Percentiles rank a stretch among this genome's conserved stretches.
Conservation (phyloP, 495 filamentous ascomycete species). For the Aspergillus conjunctus region DNA sequence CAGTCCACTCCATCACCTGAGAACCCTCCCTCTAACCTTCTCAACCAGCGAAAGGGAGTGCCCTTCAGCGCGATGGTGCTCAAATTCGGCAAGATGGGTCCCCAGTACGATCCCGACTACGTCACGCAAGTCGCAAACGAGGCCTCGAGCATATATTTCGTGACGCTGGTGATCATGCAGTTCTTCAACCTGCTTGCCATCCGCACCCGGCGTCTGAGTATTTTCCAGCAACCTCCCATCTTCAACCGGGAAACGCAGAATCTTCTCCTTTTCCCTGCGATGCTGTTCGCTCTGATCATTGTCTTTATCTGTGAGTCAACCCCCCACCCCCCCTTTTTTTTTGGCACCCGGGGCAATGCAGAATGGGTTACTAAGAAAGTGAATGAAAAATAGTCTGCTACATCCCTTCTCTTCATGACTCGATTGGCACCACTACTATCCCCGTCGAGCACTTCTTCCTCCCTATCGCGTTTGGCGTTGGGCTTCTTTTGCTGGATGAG, state of each 20-base stretch:
- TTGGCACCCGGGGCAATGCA: too few relatives aligned
- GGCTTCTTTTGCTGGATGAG: slow-evolving; percentile 49
- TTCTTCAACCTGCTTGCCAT: slow-evolving; percentile 69
- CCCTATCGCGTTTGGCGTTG: slow-evolving; percentile 63
- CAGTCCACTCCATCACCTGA: slow-evolving; percentile 3
- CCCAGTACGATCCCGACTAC: slow-evolving; percentile 45
- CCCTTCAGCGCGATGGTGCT: slow-evolving; percentile 61
- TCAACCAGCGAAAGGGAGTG: slow-evolving; percentile 45
- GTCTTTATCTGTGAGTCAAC: slow-evolving; percentile 54
- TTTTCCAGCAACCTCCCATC: slow-evolving; percentile 65
- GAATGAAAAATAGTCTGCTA: slow-evolving; percentile 42
- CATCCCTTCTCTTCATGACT: slow-evolving; percentile 56
- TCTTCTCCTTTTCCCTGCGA: slow-evolving; percentile 63
- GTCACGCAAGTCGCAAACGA: slow-evolving; percentile 52
- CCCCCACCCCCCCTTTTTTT: background rate
- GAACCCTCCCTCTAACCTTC: background rate
- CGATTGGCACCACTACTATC: slow-evolving; percentile 55
- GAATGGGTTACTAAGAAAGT: background rate
- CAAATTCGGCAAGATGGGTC: slow-evolving; percentile 49
- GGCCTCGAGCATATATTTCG: slow-evolving; percentile 36
- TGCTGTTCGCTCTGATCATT: slow-evolving; percentile 62
- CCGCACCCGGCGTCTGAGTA: slow-evolving; percentile 63
- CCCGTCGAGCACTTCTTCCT: slow-evolving; percentile 69
- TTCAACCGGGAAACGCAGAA: slow-evolving; percentile 62
- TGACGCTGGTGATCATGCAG: slow-evolving; percentile 50